Evolutionary conservation across 2,329 filamentous ascomycete species (phyloP).

Genomic region (Pseudonectria buxi): DNA sequence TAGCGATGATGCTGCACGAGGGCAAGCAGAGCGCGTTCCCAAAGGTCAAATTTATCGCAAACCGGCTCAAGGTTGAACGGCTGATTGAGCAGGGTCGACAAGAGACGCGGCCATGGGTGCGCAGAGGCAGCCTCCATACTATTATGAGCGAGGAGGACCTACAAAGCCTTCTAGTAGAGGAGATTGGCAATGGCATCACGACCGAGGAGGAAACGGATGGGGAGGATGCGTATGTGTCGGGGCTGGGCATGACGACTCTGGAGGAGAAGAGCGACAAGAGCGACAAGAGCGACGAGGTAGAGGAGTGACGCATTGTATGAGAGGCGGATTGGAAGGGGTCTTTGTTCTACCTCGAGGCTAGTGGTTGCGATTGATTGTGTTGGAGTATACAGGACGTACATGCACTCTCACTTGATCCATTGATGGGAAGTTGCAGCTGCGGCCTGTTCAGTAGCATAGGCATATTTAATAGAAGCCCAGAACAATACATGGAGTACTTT

Average conservation of each 20-base stretch:
- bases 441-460: no score
- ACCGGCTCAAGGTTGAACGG: conserved; percentile 77
- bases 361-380: no score
- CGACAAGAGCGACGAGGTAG: conserved; percentile 5
- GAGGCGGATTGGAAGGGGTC: no score
- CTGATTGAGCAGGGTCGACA: conserved; percentile 52
- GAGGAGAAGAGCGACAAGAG: conserved; percentile 20
- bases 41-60: conserved; percentile 84
- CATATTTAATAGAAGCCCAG: no score
- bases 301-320: no score
- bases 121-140: conserved; percentile 50
- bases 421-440: no score
- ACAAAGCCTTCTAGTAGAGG: conserved; percentile 38
- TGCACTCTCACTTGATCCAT: no score
- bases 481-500: no score
- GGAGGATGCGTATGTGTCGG: conserved; percentile 22
- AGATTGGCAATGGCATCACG: conserved; percentile 25
- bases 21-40: conserved; percentile 87
- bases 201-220: conserved; percentile 32
- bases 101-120: conserved; percentile 42
- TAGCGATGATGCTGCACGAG: conserved; percentile 84
- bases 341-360: no score
- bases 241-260: conserved; percentile 21
- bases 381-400: no score
- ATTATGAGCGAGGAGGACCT: conserved; percentile 57